Conservation (phyloP, 2,329 filamentous ascomycete species). For the Colletotrichum chrysophilum region DNA sequence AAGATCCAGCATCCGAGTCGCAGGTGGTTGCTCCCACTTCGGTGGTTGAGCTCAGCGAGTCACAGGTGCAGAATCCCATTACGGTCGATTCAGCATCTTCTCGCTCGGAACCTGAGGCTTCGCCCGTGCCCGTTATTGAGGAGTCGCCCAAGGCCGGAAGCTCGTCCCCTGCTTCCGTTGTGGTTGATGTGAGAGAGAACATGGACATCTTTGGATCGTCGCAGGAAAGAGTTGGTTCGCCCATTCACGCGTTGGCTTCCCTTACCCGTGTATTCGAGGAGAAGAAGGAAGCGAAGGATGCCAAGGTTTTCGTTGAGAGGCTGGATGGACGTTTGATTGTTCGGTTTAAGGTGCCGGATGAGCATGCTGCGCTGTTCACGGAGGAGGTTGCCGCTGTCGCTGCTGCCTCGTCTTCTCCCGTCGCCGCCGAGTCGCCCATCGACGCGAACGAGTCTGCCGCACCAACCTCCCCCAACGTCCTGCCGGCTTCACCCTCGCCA, state of each 20-base stretch:
- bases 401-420: background rate
- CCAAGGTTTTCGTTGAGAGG: background rate
- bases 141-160: background rate
- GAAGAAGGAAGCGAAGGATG: background rate
- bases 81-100: constrained; percentile 12
- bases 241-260: background rate
- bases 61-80: background rate
- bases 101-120: background rate
- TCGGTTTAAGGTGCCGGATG: constrained; percentile 20
- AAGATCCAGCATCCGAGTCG: constrained; percentile 12
- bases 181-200: constrained; percentile 14
- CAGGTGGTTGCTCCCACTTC: constrained; percentile 12
- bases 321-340: constrained; percentile 9
- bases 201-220: constrained; percentile 17
- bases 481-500: background rate
- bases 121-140: background rate
- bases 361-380: background rate
- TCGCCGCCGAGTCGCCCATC: background rate
- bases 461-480: background rate
- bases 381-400: background rate
- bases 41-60: constrained; percentile 11
- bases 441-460: background rate
- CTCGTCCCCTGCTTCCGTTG: background rate
- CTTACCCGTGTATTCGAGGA: constrained; percentile 2
- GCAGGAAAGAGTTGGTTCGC: background rate